These are phyloP conservation scores for Blumeria graminis DNA, from an alignment of 2,329 filamentous ascomycete genomes.

Conservation along the genomic window DNA sequence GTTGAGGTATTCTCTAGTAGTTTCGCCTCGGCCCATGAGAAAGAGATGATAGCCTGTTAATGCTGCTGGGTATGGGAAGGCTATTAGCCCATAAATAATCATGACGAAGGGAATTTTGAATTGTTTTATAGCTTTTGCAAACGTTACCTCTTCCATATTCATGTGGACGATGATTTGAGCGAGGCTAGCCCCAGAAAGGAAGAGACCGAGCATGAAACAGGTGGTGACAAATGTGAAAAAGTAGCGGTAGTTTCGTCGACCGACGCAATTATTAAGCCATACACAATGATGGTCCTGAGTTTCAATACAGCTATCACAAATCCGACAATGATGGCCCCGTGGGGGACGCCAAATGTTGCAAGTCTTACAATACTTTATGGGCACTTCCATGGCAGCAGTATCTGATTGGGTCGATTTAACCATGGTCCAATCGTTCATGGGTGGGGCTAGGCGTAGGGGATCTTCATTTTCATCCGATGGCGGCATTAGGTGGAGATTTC, in stretches of 20 bases:
- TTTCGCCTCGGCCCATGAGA: conserved; percentile 75
- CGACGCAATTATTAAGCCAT: conserved; percentile 97
- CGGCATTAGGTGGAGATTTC: conserved; percentile 80
- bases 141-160: conserved; percentile 36
- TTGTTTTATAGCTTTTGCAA: conserved; percentile 40
- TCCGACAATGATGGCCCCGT: conserved; percentile 81
- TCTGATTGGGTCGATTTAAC: conserved; percentile 52
- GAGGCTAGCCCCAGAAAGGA: conserved; percentile 54
- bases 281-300: conserved; percentile 96
- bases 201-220: conserved; percentile 51
- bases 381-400: conserved; percentile 86
- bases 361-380: conserved; percentile 92
- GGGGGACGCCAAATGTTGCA: conserved; percentile 96
- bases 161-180: conserved; percentile 57
- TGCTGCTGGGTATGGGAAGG: conserved; percentile 56
- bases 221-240: conserved; percentile 82
- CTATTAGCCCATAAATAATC: conserved; percentile 58
- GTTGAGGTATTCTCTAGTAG: conserved; percentile 86
- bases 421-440: conserved; percentile 83
- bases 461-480: conserved; percentile 51
- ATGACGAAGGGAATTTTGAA: conserved; percentile 71
- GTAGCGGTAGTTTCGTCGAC: conserved; percentile 89
- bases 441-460: conserved; percentile 55
- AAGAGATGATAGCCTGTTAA: conserved; percentile 79
- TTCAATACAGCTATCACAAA: conserved; percentile 94